Base-by-base conservation (phyloP, 306 rosid genomes). In the Prinsepia uniflora region DNA sequence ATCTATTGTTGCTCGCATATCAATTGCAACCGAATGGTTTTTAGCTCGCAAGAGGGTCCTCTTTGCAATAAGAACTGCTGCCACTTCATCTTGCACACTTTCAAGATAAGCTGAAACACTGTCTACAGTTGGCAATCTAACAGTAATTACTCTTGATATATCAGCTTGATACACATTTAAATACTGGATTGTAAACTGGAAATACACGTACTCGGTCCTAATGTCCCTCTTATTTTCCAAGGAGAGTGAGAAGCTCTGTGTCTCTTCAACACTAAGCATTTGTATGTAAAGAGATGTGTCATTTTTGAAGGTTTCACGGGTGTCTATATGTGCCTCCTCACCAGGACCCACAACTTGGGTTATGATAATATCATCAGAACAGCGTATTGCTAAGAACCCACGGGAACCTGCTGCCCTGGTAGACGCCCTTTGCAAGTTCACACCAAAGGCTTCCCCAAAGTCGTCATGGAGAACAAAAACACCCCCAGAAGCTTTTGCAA, bases 361-460 rank as follows among this genome's bases (percentile, higher is more conserved):
- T 72, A 89, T 86, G 67, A 83, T 80, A 81, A 92, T 86, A 76
- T 89, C 90, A 78, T 92, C 92, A 50, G 98, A 89, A 42, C 81
- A 86, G 20, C 96, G 96, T 75, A 90, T 76, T 76, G 87, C 98
- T 70, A 92, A 83, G 81, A 89, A 79, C 76, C 96, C 98, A 81
- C 84, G 95, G 64, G 89, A 89, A 43, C 96, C 98, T 74, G 97
- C 91, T 63, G 97, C 89, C 82, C 99, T 87, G 74, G 91, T 75
- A 73, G 99, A 81, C 43, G 99, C 97, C 84, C 96, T 89, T 79
- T 91, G 99, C 83, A 94, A 86, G 85, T 94, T 94, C 76, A 94
- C 97, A 41, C 99, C 99, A 82, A 94, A 94, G 63, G 99, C 99
- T 86, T 94, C 99, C 45, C 99, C 99, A 72, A 94, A 94, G 87